Evolutionary conservation across 1,284 basidiomycete genomes (phyloP).

Genomic region (Cryptococcus hybrid): DNA sequence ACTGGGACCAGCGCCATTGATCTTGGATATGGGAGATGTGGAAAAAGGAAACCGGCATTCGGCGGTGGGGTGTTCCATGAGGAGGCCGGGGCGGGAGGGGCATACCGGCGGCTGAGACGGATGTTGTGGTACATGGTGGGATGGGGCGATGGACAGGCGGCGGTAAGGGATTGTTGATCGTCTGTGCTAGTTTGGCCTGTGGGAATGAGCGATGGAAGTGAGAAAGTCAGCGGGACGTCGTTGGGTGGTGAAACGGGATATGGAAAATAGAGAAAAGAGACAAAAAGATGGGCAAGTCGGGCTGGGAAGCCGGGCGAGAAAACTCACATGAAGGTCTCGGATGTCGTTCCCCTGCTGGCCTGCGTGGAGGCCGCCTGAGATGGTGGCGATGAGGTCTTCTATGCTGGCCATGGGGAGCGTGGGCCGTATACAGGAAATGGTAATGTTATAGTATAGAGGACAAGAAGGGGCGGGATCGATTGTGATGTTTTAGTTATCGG

Average conservation of each 20-base stretch:
- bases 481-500: no score
- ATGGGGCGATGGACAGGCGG: constrained; percentile 30
- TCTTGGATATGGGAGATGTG: neutral
- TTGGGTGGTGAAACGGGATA: neutral
- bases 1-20: constrained; percentile 3
- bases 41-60: constrained; percentile 6
- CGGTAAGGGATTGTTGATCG: constrained; percentile 23
- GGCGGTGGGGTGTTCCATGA: constrained; percentile 42
- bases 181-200: constrained; percentile 34
- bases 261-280: neutral
- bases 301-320: neutral
- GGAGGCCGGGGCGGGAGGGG: constrained; percentile 43
- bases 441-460: no score
- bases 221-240: no score
- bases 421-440: no score
- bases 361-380: constrained; percentile 39
- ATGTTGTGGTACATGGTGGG: constrained; percentile 19
- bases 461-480: no score
- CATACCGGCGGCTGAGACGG: constrained; percentile 15
- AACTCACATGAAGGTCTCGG: constrained; percentile 42
- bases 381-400: constrained; percentile 48
- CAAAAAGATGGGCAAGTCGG: neutral
- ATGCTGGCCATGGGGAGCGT: constrained; percentile 34
- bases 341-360: constrained; percentile 44
- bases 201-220: neutral